Base-by-base conservation (phyloP, 495 filamentous ascomycete species). In the Bacidia gigantensis region DNA sequence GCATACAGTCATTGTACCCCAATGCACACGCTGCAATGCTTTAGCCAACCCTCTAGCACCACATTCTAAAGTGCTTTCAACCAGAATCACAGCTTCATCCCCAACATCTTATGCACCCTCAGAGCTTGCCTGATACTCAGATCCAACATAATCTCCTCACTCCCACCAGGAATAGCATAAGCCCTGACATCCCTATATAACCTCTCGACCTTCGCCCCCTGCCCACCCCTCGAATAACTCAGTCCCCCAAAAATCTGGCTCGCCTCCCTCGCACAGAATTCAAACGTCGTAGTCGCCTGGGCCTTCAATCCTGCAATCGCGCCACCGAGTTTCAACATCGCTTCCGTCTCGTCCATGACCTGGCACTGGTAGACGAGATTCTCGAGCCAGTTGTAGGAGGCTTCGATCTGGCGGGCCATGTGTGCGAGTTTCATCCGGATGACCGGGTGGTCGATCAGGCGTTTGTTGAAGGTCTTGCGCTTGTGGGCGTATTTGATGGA, bases 131-230 rank as follows among this genome's bases (percentile, higher is more conserved):
- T 75, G 67, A 98, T 95, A 67, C 87, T 94, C 60, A 98, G 68
- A 72, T 98, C 92, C 57, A 96, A 70, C 92, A 98, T 98, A 54
- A 98, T 98, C 77, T 98, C 92, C 71, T 98, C 92, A 63, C 80
- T 86, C 29, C 92, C 92, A 65, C 92, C 92, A 3, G 92, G 92
- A 58, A 98, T 98, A 46, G 92, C 90, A 66, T 98, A 98, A 22
- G 92, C 92, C 53, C 92, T 75, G n/a, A 98, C 92, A 69, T 98
- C 92, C 53, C 92, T 75, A 65, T 98, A 98, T 58, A 98, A 69
- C 29, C 92, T 70, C 78, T 98, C 92, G 47, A 98, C 79, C 81
- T 98, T 98, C 32, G 80, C 90, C 54, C 92, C 92, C 70, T 96
- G 90, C 22, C 92, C 92, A 51, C 92, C 92, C 49, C 89, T 78